Base-by-base conservation (phyloP, 2,329 filamentous ascomycete species). In the Colletotrichum horii region DNA sequence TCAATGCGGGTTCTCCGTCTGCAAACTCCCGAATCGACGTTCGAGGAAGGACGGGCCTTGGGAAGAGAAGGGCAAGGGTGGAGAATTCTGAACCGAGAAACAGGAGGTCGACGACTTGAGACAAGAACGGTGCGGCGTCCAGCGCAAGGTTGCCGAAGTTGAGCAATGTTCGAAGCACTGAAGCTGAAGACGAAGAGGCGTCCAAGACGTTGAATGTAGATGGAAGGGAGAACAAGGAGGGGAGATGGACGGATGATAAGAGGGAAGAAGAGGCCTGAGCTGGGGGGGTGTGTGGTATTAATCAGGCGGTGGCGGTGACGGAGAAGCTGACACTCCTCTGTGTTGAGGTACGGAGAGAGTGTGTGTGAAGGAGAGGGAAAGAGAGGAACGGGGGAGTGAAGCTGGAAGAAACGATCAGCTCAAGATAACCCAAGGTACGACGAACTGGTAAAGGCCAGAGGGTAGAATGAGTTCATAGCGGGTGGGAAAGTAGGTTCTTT, bases 401-500 rank as follows among this genome's bases (percentile, higher is more conserved):
- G 70, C 73, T 73, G 66, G 62, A 48, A 52, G 74, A 65, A 66
- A 67, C 68, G 74, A 77, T 76, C 76, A 77, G 76, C 75, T 70
- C 66, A 76, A 73, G 74, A 68, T 76, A 74, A 70, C 66, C 75
- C 70, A 76, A 77, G 74, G 73, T 77, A 73, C 76, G 73, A 75
- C 70, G 76, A 77, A 74, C 76, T 74, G 74, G 71, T 76, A 70
- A 61, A 48, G 68, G 70, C 61, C 70, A 73, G 72, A 71, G 75
- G 58, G 71, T 56, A 74, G 71, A 74, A 55, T 65, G 62, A 70
- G 74, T 69, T 76, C 69, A 75, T 77, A 78, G 64, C 74, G 78
- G 78, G 77, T 79, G 77, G 78, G 73, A 78, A 79, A 77, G 73
- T 74, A 76, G 75, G 74, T 79, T 79, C 80, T 80, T 81, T 81